A percentile compares a stretch with the other conserved stretches of the same genome.
phyloP scores from a whole-genome alignment of 2,329 filamentous ascomycete genomes.

The Hawksworthiomyces lignivorus region DNA sequence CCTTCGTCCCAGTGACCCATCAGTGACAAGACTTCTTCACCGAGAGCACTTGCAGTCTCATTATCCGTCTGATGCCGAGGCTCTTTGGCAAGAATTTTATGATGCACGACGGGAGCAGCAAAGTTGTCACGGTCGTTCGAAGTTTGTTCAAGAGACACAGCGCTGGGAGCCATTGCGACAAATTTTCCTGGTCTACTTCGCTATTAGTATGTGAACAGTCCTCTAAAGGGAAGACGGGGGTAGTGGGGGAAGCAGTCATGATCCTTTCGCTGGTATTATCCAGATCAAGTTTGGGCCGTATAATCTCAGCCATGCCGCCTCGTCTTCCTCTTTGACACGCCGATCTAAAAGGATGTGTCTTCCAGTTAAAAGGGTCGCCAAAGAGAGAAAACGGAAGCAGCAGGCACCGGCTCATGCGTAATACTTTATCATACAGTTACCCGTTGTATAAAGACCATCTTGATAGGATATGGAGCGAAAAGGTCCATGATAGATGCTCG shows the following conservation, averaged over 20 bases:
- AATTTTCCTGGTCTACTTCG: no score
- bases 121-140: slow-evolving; percentile 34
- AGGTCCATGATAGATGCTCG: slow-evolving; percentile 7
- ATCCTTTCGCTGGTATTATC: slow-evolving; percentile 71
- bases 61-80: not conserved
- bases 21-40: slow-evolving; percentile 22
- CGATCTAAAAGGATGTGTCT: no score
- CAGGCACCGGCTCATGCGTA: slow-evolving; percentile 17
- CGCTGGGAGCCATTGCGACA: slow-evolving; percentile 71
- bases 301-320: slow-evolving; percentile 27
- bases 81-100: slow-evolving; percentile 38
- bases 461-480: slow-evolving; percentile 10
- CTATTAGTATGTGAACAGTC: no score
- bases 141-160: slow-evolving; percentile 25
- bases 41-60: slow-evolving; percentile 15
- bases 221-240: slow-evolving; percentile 19
- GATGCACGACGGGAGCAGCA: slow-evolving; percentile 25
- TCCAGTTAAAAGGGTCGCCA: no score
- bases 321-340: not conserved
- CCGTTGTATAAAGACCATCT: slow-evolving; percentile 14
- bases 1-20: slow-evolving; percentile 72
- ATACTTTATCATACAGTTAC: slow-evolving; percentile 17
- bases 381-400: slow-evolving; percentile 1
- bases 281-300: slow-evolving; percentile 31
- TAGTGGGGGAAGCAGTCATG: slow-evolving; percentile 74